Evolutionary conservation across 495 filamentous ascomycete genomes (phyloP), one percentile per base, ranked within the genome.

Genomic region (Penicillium riverlandense): DNA sequence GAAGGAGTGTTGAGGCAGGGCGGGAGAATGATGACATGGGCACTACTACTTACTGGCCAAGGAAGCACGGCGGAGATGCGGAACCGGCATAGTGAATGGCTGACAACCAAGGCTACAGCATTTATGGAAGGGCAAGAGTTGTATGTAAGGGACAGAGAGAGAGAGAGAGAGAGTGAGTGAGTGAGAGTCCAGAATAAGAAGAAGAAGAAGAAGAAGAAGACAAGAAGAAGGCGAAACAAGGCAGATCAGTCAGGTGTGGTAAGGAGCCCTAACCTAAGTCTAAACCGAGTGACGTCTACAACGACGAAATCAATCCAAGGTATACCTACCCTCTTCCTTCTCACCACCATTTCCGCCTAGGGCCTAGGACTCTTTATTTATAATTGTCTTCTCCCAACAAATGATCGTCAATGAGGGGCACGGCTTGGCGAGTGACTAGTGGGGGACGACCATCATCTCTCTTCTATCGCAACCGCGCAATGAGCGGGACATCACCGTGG

Each of bases 401-500:
- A 34, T 27, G 48, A 52, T 51, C 48, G 41, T 54, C 51, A 15
- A 55, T 48, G 53, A 57, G 53, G 35, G 58, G 54, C 54, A 59
- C 49, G 48, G 38, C 48, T 62, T 54, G 48, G 50, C 44, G 40
- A 22, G 22, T 22, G 3, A 22, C 22, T 22, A 48, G 54, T 49
- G 48, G 52, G 43, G 47, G 48, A 38, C 12, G n/a, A 43, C 7
- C 35, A 16, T 35, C n/a, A n/a, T n/a, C n/a, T n/a, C 35, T 41
- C 11, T 44, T 30, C 13, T 45, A 32, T 53, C 43, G 57, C 22
- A 65, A 28, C 48, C 50, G 63, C 6, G 55, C 48, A 13, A 64
- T 62, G 54, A 83, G 53, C 2, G 86, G 81, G 8, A 86, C 68
- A 66, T 95, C 87, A 5, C 84, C 85, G 27, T 75, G 62, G 2